A percentile compares a stretch with the other conserved stretches of the same genome.
These are phyloP conservation scores for Cylindrotheca closterium DNA, from an alignment of 108 stramenopile species.

Conservation along the genomic window DNA sequence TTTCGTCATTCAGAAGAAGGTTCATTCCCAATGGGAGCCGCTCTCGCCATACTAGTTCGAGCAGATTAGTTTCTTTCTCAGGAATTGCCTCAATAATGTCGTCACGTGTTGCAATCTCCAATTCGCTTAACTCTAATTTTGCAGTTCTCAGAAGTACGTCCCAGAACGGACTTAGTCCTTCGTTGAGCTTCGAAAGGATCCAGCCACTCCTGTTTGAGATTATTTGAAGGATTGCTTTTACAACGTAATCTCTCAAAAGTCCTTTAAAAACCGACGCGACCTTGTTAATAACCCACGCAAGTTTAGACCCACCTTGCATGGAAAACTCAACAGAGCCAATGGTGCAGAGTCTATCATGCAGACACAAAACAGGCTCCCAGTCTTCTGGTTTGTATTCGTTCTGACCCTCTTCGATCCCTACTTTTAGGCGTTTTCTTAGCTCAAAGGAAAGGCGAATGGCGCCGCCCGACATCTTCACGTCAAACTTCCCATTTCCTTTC, in stretches of 20 bases:
- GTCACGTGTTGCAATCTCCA: constrained; percentile 48
- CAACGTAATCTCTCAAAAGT: constrained; percentile 79
- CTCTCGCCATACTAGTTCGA: constrained; percentile 88
- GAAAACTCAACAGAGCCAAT: constrained; percentile 75
- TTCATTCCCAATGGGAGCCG: constrained; percentile 86
- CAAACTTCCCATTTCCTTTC: constrained; percentile 78
- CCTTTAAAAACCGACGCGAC: constrained; percentile 74
- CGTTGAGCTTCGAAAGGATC: constrained; percentile 77
- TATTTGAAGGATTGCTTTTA: constrained; percentile 58
- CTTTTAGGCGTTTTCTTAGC: constrained; percentile 54
- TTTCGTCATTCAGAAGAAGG: constrained; percentile 78
- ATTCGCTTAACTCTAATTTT: constrained; percentile 51
- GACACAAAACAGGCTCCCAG: constrained; percentile 87
- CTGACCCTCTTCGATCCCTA: constrained; percentile 20
- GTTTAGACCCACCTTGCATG: constrained; percentile 74
- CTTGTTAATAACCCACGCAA: constrained; percentile 87
- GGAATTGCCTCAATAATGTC: constrained; percentile 61
- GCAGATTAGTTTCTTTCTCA: constrained; percentile 36
- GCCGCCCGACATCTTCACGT: constrained; percentile 75
- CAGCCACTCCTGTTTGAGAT: constrained; percentile 74
- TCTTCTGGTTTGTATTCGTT: constrained; percentile 15
- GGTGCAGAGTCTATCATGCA: constrained; percentile 73
- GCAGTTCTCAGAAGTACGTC: constrained; percentile 78
- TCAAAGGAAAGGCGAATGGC: constrained; percentile 85
- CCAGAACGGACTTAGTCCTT: constrained; percentile 73